phyloP scores from a whole-genome alignment of 2,329 filamentous ascomycete genomes.

The Tolypocladium pustulatum region DNA sequence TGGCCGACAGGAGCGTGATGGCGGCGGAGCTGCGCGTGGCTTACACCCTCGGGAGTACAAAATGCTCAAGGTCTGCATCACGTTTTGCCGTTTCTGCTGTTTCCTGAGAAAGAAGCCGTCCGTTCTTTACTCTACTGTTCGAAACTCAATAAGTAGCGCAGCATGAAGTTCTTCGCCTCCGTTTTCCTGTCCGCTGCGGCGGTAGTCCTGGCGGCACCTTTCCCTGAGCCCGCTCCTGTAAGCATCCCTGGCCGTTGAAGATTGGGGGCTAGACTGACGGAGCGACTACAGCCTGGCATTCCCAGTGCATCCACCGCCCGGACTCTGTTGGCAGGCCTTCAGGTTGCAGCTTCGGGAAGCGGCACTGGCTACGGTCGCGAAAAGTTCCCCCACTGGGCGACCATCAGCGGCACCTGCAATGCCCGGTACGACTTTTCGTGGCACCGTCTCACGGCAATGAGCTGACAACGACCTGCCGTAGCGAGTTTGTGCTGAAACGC shows the following conservation, averaged over 20 bases:
- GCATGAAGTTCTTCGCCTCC: conserved; percentile 21
- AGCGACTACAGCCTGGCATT: conserved; percentile 41
- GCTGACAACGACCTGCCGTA: conserved; percentile 9
- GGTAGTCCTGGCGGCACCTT: conserved; percentile 17
- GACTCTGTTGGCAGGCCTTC: conserved; percentile 46
- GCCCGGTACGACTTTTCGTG: conserved; percentile 34
- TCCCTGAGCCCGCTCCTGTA: conserved; percentile 16
- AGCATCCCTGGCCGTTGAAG: neutral
- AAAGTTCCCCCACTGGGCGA: conserved; percentile 63
- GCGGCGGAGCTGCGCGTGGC: neutral
- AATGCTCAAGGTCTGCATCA: too few species aligned
- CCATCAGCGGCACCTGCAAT: conserved; percentile 56
- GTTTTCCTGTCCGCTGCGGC: conserved; percentile 13
- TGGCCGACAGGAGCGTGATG: too few species aligned
- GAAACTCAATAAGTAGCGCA: neutral
- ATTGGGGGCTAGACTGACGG: neutral
- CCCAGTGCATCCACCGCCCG: conserved; percentile 48
- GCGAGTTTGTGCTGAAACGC: conserved; percentile 60
- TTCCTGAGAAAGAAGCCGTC: neutral
- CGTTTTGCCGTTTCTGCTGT: too few species aligned
- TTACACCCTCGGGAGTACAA: neutral
- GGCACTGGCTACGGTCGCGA: conserved; percentile 51
- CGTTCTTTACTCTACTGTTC: too few species aligned
- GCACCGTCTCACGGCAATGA: neutral
- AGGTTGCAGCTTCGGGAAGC: conserved; percentile 43